A percentile compares a stretch with the other conserved stretches of the same genome.
Evolutionary conservation across 2,329 filamentous ascomycete species (phyloP).

Genomic region (Penicillium sp.): DNA sequence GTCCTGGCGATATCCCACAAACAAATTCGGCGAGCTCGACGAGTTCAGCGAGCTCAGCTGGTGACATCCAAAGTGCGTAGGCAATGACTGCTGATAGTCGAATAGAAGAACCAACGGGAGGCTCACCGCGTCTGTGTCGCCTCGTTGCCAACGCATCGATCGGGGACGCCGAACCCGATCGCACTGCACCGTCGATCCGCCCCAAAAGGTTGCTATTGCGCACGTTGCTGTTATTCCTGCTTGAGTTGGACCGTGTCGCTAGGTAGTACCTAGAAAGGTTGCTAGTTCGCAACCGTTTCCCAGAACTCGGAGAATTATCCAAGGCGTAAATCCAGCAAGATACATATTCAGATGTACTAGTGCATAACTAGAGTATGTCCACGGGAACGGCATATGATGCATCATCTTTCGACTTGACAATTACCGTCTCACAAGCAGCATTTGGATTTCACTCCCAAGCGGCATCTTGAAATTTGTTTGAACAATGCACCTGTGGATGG

Average conservation of each 20-base stretch:
- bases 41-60: constrained; percentile 4
- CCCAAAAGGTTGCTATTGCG: constrained; percentile 3
- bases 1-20: background rate
- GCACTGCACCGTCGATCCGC: constrained; percentile 24
- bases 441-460: background rate
- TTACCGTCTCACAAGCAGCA: no score
- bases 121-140: constrained; percentile 23
- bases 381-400: no score
- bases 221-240: constrained; percentile 8
- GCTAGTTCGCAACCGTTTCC: background rate
- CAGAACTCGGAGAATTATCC: constrained; percentile 26
- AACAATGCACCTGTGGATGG: background rate
- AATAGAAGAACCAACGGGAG: constrained; percentile 9
- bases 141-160: constrained; percentile 27
- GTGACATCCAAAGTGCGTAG: constrained; percentile 15
- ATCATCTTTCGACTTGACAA: no score
- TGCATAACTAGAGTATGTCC: background rate
- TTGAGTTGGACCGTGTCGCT: background rate
- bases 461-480: background rate
- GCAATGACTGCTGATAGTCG: background rate
- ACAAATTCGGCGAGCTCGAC: constrained; percentile 1
- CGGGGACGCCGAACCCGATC: constrained; percentile 29
- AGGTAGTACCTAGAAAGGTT: background rate
- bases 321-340: constrained; percentile 11
- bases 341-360: background rate